Conservation (phyloP, 179 eudicot species). For the Actinidia chinensis region DNA sequence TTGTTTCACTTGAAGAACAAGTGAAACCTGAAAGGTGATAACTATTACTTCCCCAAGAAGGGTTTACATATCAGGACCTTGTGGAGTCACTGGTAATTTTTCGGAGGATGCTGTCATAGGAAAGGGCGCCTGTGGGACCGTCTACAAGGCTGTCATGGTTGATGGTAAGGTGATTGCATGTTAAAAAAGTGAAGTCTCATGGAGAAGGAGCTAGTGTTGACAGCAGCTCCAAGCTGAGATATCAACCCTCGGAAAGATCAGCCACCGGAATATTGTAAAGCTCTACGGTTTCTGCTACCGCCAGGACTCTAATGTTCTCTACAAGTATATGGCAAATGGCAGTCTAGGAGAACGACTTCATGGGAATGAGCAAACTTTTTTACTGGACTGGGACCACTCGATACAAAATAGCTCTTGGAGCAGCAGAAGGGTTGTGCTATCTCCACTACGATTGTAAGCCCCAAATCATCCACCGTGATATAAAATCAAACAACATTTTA, state of each 20-base stretch:
- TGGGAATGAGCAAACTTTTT: slow-evolving; percentile 22
- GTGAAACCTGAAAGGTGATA: slow-evolving; percentile 28
- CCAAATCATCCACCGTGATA: slow-evolving; percentile 52
- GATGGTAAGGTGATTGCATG: slow-evolving; percentile 46
- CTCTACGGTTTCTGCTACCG: slow-evolving; percentile 58
- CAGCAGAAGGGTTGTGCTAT: slow-evolving; percentile 59
- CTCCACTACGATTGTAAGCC: slow-evolving; percentile 55
- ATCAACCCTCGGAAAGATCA: slow-evolving; percentile 54
- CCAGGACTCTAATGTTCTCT: slow-evolving; percentile 49
- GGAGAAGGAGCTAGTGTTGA: slow-evolving; percentile 39
- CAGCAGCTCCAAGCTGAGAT: slow-evolving; percentile 53
- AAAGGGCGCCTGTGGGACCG: slow-evolving; percentile 53
- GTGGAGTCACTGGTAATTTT: slow-evolving; percentile 53
- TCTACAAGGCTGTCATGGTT: slow-evolving; percentile 52
- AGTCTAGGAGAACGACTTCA: slow-evolving; percentile 54
- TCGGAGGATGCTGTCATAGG: slow-evolving; percentile 46
- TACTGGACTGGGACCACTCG: slow-evolving; percentile 48
- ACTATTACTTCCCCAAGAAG: slow-evolving; percentile 47
- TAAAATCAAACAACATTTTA: slow-evolving; percentile 54
- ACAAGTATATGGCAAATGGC: slow-evolving; percentile 54
- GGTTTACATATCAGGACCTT: slow-evolving; percentile 50
- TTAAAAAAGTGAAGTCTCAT: slow-evolving; percentile 49
- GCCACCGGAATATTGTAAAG: slow-evolving; percentile 54
- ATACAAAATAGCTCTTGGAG: slow-evolving; percentile 55
- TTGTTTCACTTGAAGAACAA: slow-evolving; percentile 33